Evolutionary conservation across 2,329 filamentous ascomycete genomes (phyloP).

Genomic region (Trichophyton simii): DNA sequence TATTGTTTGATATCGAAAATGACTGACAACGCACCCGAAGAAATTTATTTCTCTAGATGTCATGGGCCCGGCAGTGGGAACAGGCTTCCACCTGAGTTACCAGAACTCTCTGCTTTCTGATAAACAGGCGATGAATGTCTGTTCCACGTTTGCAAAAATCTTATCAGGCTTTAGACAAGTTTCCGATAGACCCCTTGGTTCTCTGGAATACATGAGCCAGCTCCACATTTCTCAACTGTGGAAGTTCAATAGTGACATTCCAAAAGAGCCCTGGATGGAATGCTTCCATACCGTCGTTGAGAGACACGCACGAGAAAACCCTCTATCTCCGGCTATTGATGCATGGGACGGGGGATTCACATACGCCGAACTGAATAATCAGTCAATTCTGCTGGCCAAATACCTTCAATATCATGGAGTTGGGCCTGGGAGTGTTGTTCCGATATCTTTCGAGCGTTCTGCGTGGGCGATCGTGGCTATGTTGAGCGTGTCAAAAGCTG

Average conservation of each 20-base stretch:
- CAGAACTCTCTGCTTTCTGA: slow-evolving; percentile 3
- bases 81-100: background rate
- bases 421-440: slow-evolving; percentile 10
- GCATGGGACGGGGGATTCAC: slow-evolving; percentile 16
- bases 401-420: slow-evolving; percentile 15
- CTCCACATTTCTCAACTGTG: slow-evolving; percentile 6
- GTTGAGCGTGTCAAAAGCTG: slow-evolving; percentile 13
- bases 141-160: background rate
- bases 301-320: slow-evolving; percentile 8
- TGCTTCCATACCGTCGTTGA: slow-evolving; percentile 17
- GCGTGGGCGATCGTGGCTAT: slow-evolving; percentile 13
- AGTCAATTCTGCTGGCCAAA: slow-evolving; percentile 13
- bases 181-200: background rate
- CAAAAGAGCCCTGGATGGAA: slow-evolving; percentile 6
- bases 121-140: background rate
- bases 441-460: slow-evolving; percentile 12
- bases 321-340: slow-evolving; percentile 13
- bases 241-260: slow-evolving; percentile 1
- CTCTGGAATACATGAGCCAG: slow-evolving; percentile 7
- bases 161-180: background rate
- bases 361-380: slow-evolving; percentile 12
- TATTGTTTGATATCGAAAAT: background rate
- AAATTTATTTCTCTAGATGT: background rate
- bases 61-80: no score
- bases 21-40: background rate